These are phyloP conservation scores for Penicillium taxi DNA, from an alignment of 495 filamentous ascomycete genomes.

Conservation along the genomic window DNA sequence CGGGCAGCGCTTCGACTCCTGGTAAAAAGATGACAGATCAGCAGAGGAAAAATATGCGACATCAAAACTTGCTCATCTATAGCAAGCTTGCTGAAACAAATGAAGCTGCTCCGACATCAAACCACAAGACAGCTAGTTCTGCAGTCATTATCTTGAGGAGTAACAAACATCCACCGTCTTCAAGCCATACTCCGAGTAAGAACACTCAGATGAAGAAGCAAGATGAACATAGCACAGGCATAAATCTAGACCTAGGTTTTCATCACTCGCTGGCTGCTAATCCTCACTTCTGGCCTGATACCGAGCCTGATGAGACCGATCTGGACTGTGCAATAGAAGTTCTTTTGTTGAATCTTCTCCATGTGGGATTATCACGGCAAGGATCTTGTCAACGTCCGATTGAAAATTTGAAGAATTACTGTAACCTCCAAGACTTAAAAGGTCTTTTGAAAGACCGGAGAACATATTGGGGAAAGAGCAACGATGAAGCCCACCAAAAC, in stretches of 20 bases:
- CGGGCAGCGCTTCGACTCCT: neutral
- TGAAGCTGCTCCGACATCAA: neutral
- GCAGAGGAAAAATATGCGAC: too few species aligned
- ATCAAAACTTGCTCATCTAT: too few species aligned
- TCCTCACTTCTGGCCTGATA: constrained; percentile 16
- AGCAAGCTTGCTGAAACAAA: too few species aligned
- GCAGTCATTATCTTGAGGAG: neutral
- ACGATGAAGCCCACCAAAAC: neutral
- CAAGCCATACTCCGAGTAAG: neutral
- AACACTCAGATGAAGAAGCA: neutral
- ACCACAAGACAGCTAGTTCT: neutral
- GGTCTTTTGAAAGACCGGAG: constrained; percentile 14
- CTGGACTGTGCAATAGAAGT: constrained; percentile 6
- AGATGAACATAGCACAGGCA: neutral
- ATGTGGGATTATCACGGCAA: constrained; percentile 3
- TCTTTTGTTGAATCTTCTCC: constrained; percentile 13
- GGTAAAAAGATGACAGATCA: neutral
- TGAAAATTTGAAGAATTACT: constrained; percentile 4
- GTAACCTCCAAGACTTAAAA: constrained; percentile 22
- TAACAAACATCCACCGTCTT: neutral
- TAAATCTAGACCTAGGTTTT: too few species aligned
- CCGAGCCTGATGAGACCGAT: neutral
- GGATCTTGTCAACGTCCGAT: neutral
- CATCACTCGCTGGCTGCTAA: constrained; percentile 4
- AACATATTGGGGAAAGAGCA: constrained; percentile 6